Base-by-base conservation (phyloP, 495 filamentous ascomycete genomes). In the Penicillium paradoxum region DNA sequence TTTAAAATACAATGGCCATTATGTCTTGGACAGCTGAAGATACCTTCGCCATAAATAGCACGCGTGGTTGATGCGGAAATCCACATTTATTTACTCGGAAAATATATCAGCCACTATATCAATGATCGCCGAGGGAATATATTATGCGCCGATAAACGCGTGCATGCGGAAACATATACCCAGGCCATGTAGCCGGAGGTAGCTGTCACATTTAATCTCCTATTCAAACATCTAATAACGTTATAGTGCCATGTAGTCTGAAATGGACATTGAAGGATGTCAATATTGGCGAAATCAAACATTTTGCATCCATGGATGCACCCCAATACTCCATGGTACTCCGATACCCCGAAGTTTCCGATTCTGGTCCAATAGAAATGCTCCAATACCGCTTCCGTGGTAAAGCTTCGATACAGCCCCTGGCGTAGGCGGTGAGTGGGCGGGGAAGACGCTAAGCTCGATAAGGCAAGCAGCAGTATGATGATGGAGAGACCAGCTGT, bases 401-500 rank as follows among this genome's bases (percentile, higher is more conserved):
- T 45, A 49, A 53, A 32, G 1, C 8, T 0, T 21, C 2, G n/a
- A 15, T 44, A 34, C 49, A 34, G 30, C 63, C 62, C 63, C 63
- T 65, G 63, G 52, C n/a, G 32, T 58, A 63, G 59, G 63, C 63
- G 63, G 63, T 65, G 59, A 65, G 38, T 25, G 21, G 53, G 57
- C 57, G 54, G 57, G 57, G 60, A 54, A 57, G 33, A 49, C 57
- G 55, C 63, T 66, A 64, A 57, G 18, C 59, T 53, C 29, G 34
- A 58, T 49, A 9, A 57, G 60, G 63, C 45, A 65, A 63, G 21
- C 57, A 58, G 55, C 63, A 61, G 55, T 47, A 52, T 29, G 54
- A 57, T 49, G 54, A 27, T 14, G 32, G 11, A 65, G 63, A 63
- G 63, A 66, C 63, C 63, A 66, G 60, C 63, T 66, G 63, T 63